Evolutionary conservation across 805 yeast genomes (phyloP), one percentile per base, ranked within the genome.

Genomic region (Priceomyces medius): DNA sequence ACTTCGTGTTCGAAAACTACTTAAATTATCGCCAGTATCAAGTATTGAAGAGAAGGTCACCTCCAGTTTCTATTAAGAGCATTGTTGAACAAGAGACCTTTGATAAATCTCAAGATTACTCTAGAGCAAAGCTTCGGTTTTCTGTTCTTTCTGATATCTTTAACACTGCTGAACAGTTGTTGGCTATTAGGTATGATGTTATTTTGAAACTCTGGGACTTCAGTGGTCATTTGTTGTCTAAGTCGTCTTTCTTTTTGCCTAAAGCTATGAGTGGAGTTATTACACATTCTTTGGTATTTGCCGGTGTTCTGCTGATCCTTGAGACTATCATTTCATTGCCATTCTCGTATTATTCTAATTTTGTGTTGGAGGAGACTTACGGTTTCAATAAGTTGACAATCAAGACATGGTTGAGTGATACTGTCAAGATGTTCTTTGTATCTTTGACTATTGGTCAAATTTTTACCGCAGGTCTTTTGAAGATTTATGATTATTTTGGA

Each of bases 361-460:
- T 93, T 68, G 90, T 89, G 12, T 73, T 93, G 51, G 99, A 93
- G 66, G 96, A 91, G 61, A 80, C 80, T 64, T 91, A 75, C 55
- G 99, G 99, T 1, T 93, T 93, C 70, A 93, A 93, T 70, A 93
- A 93, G 64, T 74, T 79, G 51, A 91, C 97, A 2, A 46, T 74
- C 13, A 66, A 71, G 38, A 69, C 88, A 38, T 93, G 95, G 86
- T 41, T 86, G 19, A 58, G 77, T 19, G 99, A 93, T 62, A 67
- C 71, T 47, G 35, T 88, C 47, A 93, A 91, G 64, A 63, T 77
- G 20, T 60, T 76, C 29, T 44, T 71, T 1, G 67, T 93, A 36
- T 61, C 78, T 24, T 55, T 76, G 35, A 77, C 66, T 1, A 59
- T 93, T 42, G 88, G 90, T 35, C 76, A 83, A 44, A 95, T 96